Evolutionary conservation across 148 eudicot species (phyloP).

Genomic region (Rhododendron ovatum): DNA sequence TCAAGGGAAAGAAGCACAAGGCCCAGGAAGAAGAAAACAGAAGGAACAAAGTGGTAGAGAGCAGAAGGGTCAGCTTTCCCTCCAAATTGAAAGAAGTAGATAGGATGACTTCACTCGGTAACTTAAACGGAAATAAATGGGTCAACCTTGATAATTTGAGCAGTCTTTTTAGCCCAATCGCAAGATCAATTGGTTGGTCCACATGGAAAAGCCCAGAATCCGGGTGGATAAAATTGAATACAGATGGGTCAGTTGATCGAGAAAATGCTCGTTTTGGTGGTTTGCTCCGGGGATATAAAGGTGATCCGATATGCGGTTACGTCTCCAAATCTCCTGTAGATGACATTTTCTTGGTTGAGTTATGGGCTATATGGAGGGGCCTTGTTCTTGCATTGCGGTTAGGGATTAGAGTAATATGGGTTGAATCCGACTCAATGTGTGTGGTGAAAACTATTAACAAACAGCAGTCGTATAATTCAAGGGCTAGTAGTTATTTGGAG

Average conservation of each 20-base stretch:
- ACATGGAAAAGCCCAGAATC: constrained; percentile 16
- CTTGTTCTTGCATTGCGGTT: constrained; percentile 18
- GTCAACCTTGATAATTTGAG: constrained; percentile 4
- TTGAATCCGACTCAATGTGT: constrained; percentile 22
- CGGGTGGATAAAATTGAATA: constrained; percentile 23
- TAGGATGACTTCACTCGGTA: neutral
- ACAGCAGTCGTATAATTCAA: constrained; percentile 13
- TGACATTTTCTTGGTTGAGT: constrained; percentile 24
- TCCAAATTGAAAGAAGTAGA: neutral
- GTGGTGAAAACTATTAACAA: constrained; percentile 20
- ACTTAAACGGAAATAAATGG: constrained; percentile 4
- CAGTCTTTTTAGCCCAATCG: constrained; percentile 4
- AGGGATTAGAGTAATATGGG: constrained; percentile 20
- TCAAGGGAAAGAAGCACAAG: constrained; percentile 12
- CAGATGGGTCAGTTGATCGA: constrained; percentile 21
- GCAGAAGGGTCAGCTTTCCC: neutral
- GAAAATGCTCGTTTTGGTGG: constrained; percentile 20
- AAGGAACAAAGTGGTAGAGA: neutral
- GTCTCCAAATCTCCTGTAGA: constrained; percentile 10
- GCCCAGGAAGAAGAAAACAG: constrained; percentile 12
- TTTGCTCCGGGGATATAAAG: constrained; percentile 17
- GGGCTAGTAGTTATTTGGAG: constrained; percentile 11
- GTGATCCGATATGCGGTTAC: constrained; percentile 19
- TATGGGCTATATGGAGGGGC: constrained; percentile 28
- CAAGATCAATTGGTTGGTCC: constrained; percentile 8